Conservation (phyloP, 768 basidiomycete genomes). For the Strobilomyces dryophilus region DNA sequence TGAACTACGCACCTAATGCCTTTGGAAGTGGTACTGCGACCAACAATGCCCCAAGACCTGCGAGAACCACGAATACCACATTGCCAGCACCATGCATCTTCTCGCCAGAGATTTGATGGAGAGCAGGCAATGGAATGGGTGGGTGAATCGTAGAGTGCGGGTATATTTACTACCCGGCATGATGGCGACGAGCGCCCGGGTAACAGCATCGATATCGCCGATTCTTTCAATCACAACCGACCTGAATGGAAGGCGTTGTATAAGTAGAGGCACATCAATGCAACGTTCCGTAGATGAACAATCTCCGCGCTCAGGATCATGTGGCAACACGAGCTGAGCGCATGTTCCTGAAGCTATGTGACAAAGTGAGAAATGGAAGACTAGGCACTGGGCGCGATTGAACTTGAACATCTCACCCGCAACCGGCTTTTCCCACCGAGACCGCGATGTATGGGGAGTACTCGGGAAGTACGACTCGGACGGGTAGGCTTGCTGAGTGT, state of each 20-base stretch:
- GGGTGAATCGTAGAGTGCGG: background rate
- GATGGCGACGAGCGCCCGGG: background rate
- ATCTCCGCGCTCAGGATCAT: background rate
- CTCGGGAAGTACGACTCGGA: too few species aligned
- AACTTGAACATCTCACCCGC: background rate
- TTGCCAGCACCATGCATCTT: conserved; percentile 8
- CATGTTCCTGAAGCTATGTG: background rate
- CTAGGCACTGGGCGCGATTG: background rate
- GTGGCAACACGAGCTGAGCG: background rate
- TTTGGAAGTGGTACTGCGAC: conserved; percentile 45
- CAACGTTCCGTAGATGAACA: background rate
- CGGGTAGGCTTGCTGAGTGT: too few species aligned
- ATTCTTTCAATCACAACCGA: background rate
- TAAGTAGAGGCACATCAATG: background rate
- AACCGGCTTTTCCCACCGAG: too few species aligned
- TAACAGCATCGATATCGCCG: background rate
- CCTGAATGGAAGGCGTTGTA: background rate
- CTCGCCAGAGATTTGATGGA: background rate
- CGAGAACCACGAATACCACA: conserved; percentile 26
- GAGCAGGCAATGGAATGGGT: background rate
- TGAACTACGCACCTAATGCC: conserved; percentile 45
- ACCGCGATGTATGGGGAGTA: too few species aligned
- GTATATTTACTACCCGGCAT: background rate
- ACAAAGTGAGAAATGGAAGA: background rate
- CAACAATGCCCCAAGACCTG: conserved; percentile 39